Evolutionary conservation across 2,329 filamentous ascomycete genomes (phyloP).

Genomic region (Fusarium denticulatum): DNA sequence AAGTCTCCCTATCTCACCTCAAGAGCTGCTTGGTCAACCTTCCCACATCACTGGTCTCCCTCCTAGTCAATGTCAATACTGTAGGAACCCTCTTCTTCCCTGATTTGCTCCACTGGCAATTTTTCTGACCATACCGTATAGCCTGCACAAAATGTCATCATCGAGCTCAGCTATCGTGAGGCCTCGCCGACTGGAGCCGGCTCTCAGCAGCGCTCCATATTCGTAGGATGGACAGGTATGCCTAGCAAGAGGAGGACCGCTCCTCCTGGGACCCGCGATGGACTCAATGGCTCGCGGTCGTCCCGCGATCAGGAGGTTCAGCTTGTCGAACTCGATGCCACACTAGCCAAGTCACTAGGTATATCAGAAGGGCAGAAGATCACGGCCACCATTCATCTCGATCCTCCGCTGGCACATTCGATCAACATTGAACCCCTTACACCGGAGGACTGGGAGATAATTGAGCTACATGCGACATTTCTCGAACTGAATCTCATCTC

Average conservation of each 20-base stretch:
- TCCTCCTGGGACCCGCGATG: conserved; percentile 78
- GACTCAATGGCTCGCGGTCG: conserved; percentile 69
- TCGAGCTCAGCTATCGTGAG: conserved; percentile 82
- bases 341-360: conserved; percentile 80
- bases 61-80: conserved; percentile 90
- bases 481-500: conserved; percentile 92
- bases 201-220: conserved; percentile 74
- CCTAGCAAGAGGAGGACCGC: conserved; percentile 86
- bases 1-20: conserved; percentile 85
- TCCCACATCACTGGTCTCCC: conserved; percentile 81
- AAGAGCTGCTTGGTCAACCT: conserved; percentile 97
- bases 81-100: conserved; percentile 59
- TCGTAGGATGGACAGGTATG: conserved; percentile 97
- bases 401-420: conserved; percentile 90
- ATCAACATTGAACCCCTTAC: conserved; percentile 97
- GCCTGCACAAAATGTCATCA: conserved; percentile 94
- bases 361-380: conserved; percentile 85
- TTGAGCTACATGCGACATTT: conserved; percentile 95
- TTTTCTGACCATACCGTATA: conserved; percentile 49
- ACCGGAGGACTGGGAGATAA: conserved; percentile 97
- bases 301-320: conserved; percentile 78
- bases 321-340: conserved; percentile 87
- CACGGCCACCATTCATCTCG: conserved; percentile 77
- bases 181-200: conserved; percentile 59
- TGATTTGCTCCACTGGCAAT: background rate